phyloP scores from a whole-genome alignment of 768 basidiomycete genomes.

The Fomitopsis pulvina region DNA sequence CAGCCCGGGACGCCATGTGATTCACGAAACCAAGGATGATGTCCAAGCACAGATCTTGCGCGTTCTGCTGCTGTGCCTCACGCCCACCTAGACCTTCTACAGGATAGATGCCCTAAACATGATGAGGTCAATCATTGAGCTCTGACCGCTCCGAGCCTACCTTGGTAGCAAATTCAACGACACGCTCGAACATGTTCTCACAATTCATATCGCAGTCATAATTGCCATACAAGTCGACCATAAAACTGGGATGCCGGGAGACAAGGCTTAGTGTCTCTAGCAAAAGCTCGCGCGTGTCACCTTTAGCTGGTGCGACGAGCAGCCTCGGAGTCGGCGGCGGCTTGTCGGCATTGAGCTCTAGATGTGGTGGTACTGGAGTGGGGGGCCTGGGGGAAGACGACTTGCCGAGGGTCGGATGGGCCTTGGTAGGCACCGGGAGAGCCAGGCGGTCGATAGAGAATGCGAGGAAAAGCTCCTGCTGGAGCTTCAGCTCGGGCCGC shows the following conservation, averaged over 20 bases:
- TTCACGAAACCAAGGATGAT: constrained; percentile 81
- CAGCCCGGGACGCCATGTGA: constrained; percentile 71
- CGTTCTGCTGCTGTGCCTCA: constrained; percentile 64
- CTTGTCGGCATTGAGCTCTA: constrained; percentile 16
- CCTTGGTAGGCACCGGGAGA: constrained; percentile 33
- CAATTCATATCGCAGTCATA: constrained; percentile 97
- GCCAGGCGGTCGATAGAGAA: constrained; percentile 91
- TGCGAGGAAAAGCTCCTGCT: constrained; percentile 91
- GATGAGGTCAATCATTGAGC: neutral
- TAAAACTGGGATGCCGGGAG: constrained; percentile 79
- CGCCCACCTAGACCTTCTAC: constrained; percentile 48
- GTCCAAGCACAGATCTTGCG: constrained; percentile 86
- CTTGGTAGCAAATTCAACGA: constrained; percentile 84
- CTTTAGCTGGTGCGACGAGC: constrained; percentile 69
- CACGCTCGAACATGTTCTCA: constrained; percentile 90
- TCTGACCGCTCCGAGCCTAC: constrained; percentile 32
- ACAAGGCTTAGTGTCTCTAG: constrained; percentile 82
- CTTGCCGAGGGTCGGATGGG: constrained; percentile 10
- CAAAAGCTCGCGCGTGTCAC: constrained; percentile 84
- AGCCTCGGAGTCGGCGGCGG: constrained; percentile 36
- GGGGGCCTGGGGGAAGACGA: constrained; percentile 20
- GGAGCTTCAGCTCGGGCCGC: constrained; percentile 81
- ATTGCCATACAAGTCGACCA: constrained; percentile 93
- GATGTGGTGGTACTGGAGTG: constrained; percentile 28
- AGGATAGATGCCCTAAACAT: constrained; percentile 71